Percentiles rank a stretch among this genome's conserved stretches.
Evolutionary conservation across 192 early-diverging fungal species (phyloP).

Genomic region (Coemansia sp.): DNA sequence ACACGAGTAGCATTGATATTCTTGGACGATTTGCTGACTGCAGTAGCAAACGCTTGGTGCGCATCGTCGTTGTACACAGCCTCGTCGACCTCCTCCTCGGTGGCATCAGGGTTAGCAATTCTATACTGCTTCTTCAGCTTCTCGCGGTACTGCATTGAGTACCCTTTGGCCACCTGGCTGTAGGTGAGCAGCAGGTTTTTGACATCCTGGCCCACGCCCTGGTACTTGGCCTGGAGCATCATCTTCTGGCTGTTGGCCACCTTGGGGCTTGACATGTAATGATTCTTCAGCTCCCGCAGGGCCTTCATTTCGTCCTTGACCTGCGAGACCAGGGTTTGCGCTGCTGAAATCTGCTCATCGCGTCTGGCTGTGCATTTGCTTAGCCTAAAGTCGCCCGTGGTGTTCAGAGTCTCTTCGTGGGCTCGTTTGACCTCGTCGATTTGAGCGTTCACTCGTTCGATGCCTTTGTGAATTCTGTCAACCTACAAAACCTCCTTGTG

Average conservation of each 20-base stretch:
- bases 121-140: constrained; percentile 18
- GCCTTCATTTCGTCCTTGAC: not conserved
- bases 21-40: constrained; percentile 11
- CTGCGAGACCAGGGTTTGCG: not conserved
- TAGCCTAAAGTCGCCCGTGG: not conserved
- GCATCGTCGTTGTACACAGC: constrained; percentile 32
- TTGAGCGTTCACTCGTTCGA: not conserved
- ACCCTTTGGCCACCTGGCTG: not conserved
- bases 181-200: not conserved
- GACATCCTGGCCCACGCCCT: not conserved
- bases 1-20: constrained; percentile 5
- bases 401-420: constrained; percentile 1
- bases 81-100: constrained; percentile 20
- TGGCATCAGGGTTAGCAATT: constrained; percentile 24
- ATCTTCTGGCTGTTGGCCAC: not conserved
- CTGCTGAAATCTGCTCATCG: not conserved
- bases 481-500: not conserved
- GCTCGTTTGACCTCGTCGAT: constrained; percentile 3
- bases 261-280: not conserved
- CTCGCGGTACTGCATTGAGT: constrained; percentile 4
- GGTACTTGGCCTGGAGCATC: not conserved
- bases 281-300: not conserved
- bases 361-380: constrained; percentile 3
- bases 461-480: not conserved
- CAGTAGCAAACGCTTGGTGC: constrained; percentile 23